Evolutionary conservation across 495 filamentous ascomycete species (phyloP), one percentile per base, ranked within the genome.

Genomic region (Penicillium paradoxum): DNA sequence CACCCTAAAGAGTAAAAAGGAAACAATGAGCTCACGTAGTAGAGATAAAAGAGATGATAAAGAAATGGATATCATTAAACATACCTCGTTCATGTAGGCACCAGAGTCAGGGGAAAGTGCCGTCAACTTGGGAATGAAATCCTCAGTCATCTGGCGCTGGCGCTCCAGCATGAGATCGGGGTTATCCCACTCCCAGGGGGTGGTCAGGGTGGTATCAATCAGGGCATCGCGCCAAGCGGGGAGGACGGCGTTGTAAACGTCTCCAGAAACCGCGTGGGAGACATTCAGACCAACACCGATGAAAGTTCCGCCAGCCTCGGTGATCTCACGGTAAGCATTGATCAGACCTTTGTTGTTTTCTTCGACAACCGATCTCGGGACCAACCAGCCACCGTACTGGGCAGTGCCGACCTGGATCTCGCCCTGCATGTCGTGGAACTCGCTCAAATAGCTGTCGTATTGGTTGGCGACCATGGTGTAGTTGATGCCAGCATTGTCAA

Each of bases 181-280:
- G 0, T 75, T 72, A 6, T 62, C 53, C 57, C 74, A 79, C 27
- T 71, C 63, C 71, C 73, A 77, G 2, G 67, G 59, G 0, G 65
- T 72, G 2, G 64, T 67, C 32, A 80, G 41, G 21, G 68, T 63
- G 5, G 65, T 70, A 30, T 69, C 62, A 36, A 80, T 72, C 32
- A 81, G 57, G 0, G 81, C 59, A 2, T 80, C 69, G n/a, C 83
- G 73, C 81, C 82, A 85, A 4, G 77, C 78, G 5, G 81, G 82
- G 5, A 79, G 64, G 2, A 85, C 78, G 1, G 80, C 65, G 56
- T 83, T 83, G 45, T 74, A 56, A 13, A 74, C 67, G n/a, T 79
- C 75, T 2, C 74, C 76, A 22, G 73, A 67, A 1, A 69, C 65
- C 17, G 57, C 41, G 7, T 60, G 54, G 14, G 69, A 69, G 10